A percentile compares a stretch with the other conserved stretches of the same genome.
These are phyloP conservation scores for Candida gorgasii DNA, from an alignment of 805 yeast species.

Conservation along the genomic window DNA sequence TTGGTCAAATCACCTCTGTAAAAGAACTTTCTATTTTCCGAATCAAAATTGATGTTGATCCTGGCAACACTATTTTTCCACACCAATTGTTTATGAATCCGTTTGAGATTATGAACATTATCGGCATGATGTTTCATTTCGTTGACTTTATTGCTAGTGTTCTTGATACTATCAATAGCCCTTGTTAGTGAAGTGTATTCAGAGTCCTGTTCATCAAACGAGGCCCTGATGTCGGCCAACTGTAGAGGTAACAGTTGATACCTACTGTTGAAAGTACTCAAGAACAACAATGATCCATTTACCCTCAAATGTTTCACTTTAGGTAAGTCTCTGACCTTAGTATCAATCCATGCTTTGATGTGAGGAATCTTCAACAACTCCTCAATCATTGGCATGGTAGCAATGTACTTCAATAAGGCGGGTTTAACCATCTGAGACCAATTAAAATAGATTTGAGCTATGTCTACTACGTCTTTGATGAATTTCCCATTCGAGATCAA, in stretches of 20 bases:
- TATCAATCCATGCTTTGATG: slow-evolving; percentile 59
- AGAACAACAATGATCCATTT: slow-evolving; percentile 38
- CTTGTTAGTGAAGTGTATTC: slow-evolving; percentile 53
- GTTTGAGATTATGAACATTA: slow-evolving; percentile 53
- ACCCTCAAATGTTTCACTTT: slow-evolving; percentile 47
- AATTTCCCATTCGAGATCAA: slow-evolving; percentile 66
- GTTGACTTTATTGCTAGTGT: slow-evolving; percentile 60
- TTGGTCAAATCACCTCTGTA: slow-evolving; percentile 58
- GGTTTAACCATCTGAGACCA: slow-evolving; percentile 64
- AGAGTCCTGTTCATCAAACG: slow-evolving; percentile 41
- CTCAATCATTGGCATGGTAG: slow-evolving; percentile 59
- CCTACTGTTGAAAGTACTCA: slow-evolving; percentile 45
- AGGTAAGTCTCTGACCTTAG: slow-evolving; percentile 51
- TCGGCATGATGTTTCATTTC: slow-evolving; percentile 62
- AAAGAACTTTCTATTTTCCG: slow-evolving; percentile 56
- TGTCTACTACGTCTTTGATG: slow-evolving; percentile 47
- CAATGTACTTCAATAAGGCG: slow-evolving; percentile 60
- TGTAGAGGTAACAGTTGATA: slow-evolving; percentile 61
- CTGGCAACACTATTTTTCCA: slow-evolving; percentile 50
- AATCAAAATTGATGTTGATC: slow-evolving; percentile 52
- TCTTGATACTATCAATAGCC: slow-evolving; percentile 56
- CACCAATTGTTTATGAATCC: slow-evolving; percentile 51
- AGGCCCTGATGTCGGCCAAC: slow-evolving; percentile 55
- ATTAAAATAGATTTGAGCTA: slow-evolving; percentile 60
- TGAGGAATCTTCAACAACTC: slow-evolving; percentile 51